Percentiles rank a stretch among this genome's conserved stretches.
These are phyloP conservation scores for Candida sp. DNA, from an alignment of 1,139 yeast genomes.

Conservation along the genomic window DNA sequence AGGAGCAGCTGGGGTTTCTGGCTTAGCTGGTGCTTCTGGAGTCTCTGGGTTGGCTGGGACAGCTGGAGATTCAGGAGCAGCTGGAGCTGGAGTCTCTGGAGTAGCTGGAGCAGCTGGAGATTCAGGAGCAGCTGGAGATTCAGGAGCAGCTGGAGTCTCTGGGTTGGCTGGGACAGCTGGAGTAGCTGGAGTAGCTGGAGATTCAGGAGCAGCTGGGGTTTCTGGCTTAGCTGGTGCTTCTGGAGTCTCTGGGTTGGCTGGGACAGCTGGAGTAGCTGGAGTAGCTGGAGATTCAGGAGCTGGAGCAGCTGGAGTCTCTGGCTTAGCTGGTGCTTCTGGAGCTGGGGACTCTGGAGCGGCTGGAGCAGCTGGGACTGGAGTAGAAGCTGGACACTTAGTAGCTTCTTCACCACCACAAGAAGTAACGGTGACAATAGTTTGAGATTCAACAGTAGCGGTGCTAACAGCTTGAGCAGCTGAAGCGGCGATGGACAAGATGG, in stretches of 20 bases:
- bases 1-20: background rate
- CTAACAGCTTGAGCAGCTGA: conserved; percentile 28
- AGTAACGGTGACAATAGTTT: conserved; percentile 40
- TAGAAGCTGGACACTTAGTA: conserved; percentile 44
- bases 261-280: background rate
- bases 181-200: background rate
- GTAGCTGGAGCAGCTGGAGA: background rate
- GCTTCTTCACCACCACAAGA: conserved; percentile 39
- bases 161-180: conserved; percentile 11
- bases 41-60: conserved; percentile 9
- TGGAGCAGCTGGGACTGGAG: conserved; percentile 2
- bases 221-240: conserved; percentile 5
- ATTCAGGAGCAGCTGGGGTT: background rate
- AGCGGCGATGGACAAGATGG: conserved; percentile 46
- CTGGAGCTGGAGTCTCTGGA: conserved; percentile 11
- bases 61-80: conserved; percentile 1
- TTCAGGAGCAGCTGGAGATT: background rate
- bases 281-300: conserved; percentile 2
- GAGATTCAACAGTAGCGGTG: conserved; percentile 27
- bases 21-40: conserved; percentile 9
- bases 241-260: background rate
- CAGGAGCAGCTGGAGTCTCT: background rate
- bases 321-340: background rate
- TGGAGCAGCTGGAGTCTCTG: background rate
- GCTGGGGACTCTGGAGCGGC: background rate